Evolutionary conservation across 768 basidiomycete genomes (phyloP).

Genomic region (Boletus pseudopeckii): DNA sequence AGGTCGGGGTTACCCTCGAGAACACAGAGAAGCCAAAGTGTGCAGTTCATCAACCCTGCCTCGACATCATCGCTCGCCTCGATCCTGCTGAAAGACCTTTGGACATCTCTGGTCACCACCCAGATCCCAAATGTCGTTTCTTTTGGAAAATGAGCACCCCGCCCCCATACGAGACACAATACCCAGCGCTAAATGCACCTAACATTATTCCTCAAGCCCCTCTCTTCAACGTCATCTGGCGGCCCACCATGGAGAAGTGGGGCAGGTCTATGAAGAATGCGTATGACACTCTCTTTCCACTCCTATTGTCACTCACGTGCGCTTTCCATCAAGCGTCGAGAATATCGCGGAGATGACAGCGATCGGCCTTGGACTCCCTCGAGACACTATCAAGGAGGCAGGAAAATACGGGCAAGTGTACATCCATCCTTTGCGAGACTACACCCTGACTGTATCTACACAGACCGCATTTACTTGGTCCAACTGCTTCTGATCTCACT

Average conservation of each 20-base stretch:
- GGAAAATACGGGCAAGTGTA: slow-evolving; percentile 74
- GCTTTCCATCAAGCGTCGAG: slow-evolving; percentile 55
- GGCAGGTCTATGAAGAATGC: slow-evolving; percentile 84
- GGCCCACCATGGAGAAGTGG: slow-evolving; percentile 78
- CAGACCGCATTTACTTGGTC: slow-evolving; percentile 86
- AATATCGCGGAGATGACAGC: slow-evolving; percentile 87
- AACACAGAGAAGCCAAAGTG: slow-evolving; percentile 93
- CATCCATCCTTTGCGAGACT: background rate
- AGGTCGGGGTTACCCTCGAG: slow-evolving; percentile 93
- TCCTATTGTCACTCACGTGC: slow-evolving; percentile 4
- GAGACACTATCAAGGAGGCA: slow-evolving; percentile 69
- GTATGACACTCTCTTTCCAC: slow-evolving; percentile 42
- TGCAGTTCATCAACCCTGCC: slow-evolving; percentile 78
- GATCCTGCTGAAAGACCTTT: slow-evolving; percentile 80
- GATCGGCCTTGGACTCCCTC: slow-evolving; percentile 73
- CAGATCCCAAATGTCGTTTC: slow-evolving; percentile 94
- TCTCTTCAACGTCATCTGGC: slow-evolving; percentile 61
- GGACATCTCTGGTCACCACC: slow-evolving; percentile 73
- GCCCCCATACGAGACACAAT: slow-evolving; percentile 76
- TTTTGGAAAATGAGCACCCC: slow-evolving; percentile 80
- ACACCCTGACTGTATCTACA: background rate
- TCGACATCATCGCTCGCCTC: slow-evolving; percentile 71
- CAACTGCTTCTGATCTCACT: slow-evolving; percentile 85
- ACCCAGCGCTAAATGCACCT: slow-evolving; percentile 70
- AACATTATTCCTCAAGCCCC: slow-evolving; percentile 77